These are phyloP conservation scores for Hortaea sp. DNA, from an alignment of 2,329 filamentous ascomycete species.

Conservation along the genomic window DNA sequence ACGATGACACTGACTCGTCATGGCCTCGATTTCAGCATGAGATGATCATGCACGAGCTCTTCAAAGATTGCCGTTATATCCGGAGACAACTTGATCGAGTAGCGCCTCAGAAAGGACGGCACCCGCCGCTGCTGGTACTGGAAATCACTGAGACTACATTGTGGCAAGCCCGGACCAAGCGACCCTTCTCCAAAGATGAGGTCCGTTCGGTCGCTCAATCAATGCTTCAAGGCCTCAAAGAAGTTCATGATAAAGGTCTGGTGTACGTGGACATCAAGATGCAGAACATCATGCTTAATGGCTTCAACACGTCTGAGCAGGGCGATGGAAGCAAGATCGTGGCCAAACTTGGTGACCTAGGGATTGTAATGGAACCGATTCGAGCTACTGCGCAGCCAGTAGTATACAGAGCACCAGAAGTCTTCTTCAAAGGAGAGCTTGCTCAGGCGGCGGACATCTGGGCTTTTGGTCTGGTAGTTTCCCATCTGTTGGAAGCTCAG, in stretches of 20 bases:
- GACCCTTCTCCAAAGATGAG: conserved; percentile 17
- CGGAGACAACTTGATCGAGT: conserved; percentile 20
- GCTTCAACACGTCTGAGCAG: conserved; percentile 11
- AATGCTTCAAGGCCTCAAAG: conserved; percentile 14
- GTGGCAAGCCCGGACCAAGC: conserved; percentile 16
- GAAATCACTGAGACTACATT: conserved; percentile 18
- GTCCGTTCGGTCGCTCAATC: conserved; percentile 13
- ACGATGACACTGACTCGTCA: conserved; percentile 8
- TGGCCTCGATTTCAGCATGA: conserved; percentile 20
- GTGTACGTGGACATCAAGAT: conserved; percentile 23
- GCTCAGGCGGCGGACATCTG: conserved; percentile 19
- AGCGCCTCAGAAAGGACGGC: conserved; percentile 6
- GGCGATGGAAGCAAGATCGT: conserved; percentile 10
- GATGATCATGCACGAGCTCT: conserved; percentile 23
- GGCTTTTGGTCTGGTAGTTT: conserved; percentile 19
- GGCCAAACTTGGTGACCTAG: conserved; percentile 20
- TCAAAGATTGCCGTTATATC: conserved; percentile 15
- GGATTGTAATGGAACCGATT: conserved; percentile 17
- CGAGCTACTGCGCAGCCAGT: conserved; percentile 16
- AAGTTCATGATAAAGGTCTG: conserved; percentile 17
- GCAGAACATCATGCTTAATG: conserved; percentile 20
- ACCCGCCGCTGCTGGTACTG: conserved; percentile 17
- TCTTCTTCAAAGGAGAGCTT: conserved; percentile 20
- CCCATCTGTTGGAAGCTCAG: conserved; percentile 20
- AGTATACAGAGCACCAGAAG: conserved; percentile 20